These are phyloP conservation scores for Chamaenerion angustifolium DNA, from an alignment of 345 rosid genomes.

Conservation along the genomic window DNA sequence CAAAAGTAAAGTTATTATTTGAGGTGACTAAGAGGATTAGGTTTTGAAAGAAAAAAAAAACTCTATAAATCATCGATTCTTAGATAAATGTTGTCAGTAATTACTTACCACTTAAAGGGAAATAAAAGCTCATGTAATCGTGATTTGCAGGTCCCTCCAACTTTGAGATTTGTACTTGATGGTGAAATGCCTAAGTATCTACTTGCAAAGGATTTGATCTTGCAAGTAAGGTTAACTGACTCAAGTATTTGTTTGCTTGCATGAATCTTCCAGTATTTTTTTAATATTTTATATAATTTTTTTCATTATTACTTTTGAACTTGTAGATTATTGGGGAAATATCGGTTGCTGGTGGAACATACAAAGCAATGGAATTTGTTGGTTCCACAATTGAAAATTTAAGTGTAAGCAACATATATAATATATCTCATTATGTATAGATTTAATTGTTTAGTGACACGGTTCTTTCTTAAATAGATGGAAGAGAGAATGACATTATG, in stretches of 20 bases:
- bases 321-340: conserved; percentile 91
- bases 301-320: neutral
- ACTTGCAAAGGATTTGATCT: conserved; percentile 90
- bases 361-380: conserved; percentile 91
- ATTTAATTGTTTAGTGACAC: neutral
- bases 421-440: neutral
- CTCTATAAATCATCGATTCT: too few relatives aligned
- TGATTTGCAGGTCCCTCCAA: conserved; percentile 71
- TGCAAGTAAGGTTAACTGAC: conserved; percentile 50
- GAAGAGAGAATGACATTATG: conserved; percentile 97
- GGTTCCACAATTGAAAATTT: conserved; percentile 83
- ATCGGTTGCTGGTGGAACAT: conserved; percentile 93
- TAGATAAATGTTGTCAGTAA: too few relatives aligned
- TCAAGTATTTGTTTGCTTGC: conserved; percentile 5
- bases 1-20: too few relatives aligned
- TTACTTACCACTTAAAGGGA: too few relatives aligned
- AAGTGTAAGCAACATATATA: conserved; percentile 30
- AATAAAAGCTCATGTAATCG: too few relatives aligned
- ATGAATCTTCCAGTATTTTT: too few relatives aligned
- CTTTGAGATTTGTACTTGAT: conserved; percentile 87
- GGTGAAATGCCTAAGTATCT: conserved; percentile 93
- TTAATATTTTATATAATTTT: too few relatives aligned
- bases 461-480: conserved; percentile 37
- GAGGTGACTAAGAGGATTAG: too few relatives aligned
- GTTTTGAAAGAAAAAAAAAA: too few relatives aligned